Base-by-base conservation (phyloP, 164 flowering plant genomes). In the Kalanchoe fedtschenkoi region DNA sequence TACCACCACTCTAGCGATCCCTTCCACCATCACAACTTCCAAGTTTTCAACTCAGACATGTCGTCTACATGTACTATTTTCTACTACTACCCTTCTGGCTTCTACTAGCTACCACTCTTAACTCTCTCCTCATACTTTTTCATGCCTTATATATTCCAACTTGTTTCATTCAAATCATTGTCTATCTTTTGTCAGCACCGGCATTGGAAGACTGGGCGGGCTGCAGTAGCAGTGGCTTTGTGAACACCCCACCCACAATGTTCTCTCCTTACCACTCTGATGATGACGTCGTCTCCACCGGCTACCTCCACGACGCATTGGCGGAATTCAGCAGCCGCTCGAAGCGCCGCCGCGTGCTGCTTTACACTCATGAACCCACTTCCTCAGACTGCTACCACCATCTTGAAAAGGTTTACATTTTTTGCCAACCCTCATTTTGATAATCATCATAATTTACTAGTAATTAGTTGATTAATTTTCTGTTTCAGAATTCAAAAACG, bases 261-360 rank as follows among this genome's bases (percentile, higher is more conserved):
- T 7, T 51, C 26, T 65, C 70, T 13, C 63, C 58, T n/a, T 61
- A 61, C 62, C 69, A 76, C 22, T 21, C 67, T 34, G 33, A 57
- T 11, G 69, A 72, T 14, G 66, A 68, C 39, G 80, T 79, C 76
- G 57, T 62, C 37, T 80, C 89, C 2, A 80, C 83, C 0, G 95
- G 95, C 17, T 87, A 87, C 59, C 65, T 87, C 9, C 72, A 87
- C 64, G 95, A 87, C 38, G 95, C 83, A 26, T 66, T 87, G 68
- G 34, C 80, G 19, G 80, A 83, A 53, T 81, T 77, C 69, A 70
- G 62, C 15, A 74, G 73, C 54, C 69, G 64, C 6, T 64, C 77
- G 4, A 87, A 87, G 68, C 64, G 87, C 47, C 61, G 85, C 13
- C 77, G 82, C 2, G 60, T 81, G 67, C 13, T 44, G 26, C 42